A percentile compares a stretch with the other conserved stretches of the same genome.
These are phyloP conservation scores for Candida gorgasii DNA, from an alignment of 805 yeast species.

Conservation along the genomic window DNA sequence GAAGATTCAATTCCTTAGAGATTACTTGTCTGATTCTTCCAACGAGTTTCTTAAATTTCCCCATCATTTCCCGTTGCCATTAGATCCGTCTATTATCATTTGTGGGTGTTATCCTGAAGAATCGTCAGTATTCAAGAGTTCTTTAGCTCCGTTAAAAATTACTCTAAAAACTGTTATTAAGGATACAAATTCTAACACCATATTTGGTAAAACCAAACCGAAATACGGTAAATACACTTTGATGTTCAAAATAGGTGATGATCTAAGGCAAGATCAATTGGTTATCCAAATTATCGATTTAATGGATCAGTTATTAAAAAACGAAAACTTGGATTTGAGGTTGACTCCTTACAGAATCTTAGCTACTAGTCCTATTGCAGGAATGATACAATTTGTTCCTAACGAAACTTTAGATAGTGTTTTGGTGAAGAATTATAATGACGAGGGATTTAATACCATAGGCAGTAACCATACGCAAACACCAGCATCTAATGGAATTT, in stretches of 20 bases:
- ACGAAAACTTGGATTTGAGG: constrained; percentile 86
- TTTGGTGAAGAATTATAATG: constrained; percentile 27
- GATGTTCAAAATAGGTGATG: constrained; percentile 96
- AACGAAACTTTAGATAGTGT: constrained; percentile 86
- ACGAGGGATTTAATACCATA: constrained; percentile 4
- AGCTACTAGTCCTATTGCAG: constrained; percentile 89
- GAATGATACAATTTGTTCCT: constrained; percentile 92
- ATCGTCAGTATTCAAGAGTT: constrained; percentile 86
- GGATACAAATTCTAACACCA: constrained; percentile 24
- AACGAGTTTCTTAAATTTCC: constrained; percentile 39
- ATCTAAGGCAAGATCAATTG: constrained; percentile 92
- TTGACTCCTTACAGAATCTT: constrained; percentile 86
- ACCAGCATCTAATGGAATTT: constrained; percentile 59
- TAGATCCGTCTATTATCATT: constrained; percentile 76
- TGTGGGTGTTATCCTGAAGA: constrained; percentile 78
- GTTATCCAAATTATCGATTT: constrained; percentile 90
- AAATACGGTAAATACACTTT: constrained; percentile 61
- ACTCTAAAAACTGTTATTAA: constrained; percentile 60
- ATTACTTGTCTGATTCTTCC: constrained; percentile 50
- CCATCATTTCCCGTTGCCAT: constrained; percentile 68
- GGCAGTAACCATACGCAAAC: neutral
- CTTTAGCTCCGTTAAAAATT: constrained; percentile 84
- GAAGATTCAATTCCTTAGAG: constrained; percentile 69
- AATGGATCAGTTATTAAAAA: constrained; percentile 85
- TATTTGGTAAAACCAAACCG: constrained; percentile 30